Conservation (phyloP, 2,329 filamentous ascomycete genomes). For the Fusarium miscanthi region DNA sequence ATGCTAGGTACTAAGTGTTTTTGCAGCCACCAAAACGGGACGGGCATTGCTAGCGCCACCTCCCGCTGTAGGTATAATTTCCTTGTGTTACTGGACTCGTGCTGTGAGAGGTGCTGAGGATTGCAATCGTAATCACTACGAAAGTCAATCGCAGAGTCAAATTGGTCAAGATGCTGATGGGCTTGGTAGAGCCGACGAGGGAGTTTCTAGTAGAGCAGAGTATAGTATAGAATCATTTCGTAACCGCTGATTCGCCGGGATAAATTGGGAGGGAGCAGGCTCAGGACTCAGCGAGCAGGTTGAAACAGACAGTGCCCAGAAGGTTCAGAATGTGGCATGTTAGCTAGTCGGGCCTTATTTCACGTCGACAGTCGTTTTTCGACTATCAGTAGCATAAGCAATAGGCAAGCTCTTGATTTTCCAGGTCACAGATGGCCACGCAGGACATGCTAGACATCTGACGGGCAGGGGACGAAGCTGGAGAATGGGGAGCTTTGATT, state of each 20-base stretch:
- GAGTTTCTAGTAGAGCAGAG: background rate
- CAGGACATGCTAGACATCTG: slow-evolving; percentile 33
- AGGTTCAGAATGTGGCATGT: slow-evolving; percentile 29
- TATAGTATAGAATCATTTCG: background rate
- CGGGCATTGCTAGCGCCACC: slow-evolving; percentile 20
- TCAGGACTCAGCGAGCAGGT: background rate
- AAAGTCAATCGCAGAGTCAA: slow-evolving; percentile 15
- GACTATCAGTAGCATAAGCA: slow-evolving; percentile 14
- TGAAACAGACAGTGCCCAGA: slow-evolving; percentile 8
- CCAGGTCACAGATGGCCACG: slow-evolving; percentile 12
- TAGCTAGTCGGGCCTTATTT: slow-evolving; percentile 42
- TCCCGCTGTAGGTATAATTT: slow-evolving; percentile 2
- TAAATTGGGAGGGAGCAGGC: background rate
- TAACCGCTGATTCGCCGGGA: slow-evolving; percentile 30
- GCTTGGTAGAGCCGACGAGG: background rate
- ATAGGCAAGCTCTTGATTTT: slow-evolving; percentile 17
- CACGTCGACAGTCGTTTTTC: slow-evolving; percentile 8
- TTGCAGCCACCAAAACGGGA: slow-evolving; percentile 15
- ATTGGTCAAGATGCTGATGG: slow-evolving; percentile 2
- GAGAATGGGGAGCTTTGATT: slow-evolving; percentile 34
- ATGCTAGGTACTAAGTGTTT: background rate
- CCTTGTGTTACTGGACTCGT: background rate
- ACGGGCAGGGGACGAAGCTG: slow-evolving; percentile 29
- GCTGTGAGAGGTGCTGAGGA: background rate
- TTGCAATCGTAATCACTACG: background rate